Evolutionary conservation across 2,329 filamentous ascomycete genomes (phyloP).

Genomic region (Fusarium sp.): DNA sequence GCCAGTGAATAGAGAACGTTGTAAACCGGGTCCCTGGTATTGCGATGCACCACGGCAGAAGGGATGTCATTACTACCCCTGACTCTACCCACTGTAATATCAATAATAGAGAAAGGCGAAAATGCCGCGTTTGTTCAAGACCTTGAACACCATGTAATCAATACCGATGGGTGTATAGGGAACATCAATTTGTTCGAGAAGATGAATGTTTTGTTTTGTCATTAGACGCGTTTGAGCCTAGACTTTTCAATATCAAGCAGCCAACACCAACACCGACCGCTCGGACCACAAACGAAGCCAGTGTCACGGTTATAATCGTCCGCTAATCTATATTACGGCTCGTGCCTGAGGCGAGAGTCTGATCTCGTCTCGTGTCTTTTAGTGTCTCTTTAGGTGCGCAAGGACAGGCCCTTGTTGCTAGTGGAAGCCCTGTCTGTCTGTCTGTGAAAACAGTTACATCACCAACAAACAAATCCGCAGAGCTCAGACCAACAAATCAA

Average conservation of each 20-base stretch:
- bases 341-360: slow-evolving; percentile 21
- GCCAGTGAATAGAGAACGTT: background rate
- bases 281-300: slow-evolving; percentile 10
- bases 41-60: slow-evolving; percentile 8
- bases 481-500: slow-evolving; percentile 22
- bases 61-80: background rate
- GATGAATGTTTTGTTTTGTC: slow-evolving; percentile 1
- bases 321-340: slow-evolving; percentile 22
- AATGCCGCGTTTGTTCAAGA: background rate
- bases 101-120: background rate
- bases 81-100: slow-evolving; percentile 6
- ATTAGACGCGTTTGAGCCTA: slow-evolving; percentile 3
- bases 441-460: background rate
- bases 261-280: background rate
- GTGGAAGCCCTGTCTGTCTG: background rate
- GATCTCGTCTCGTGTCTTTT: background rate
- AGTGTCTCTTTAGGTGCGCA: background rate
- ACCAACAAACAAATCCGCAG: slow-evolving; percentile 4
- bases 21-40: slow-evolving; percentile 36
- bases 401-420: background rate
- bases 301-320: slow-evolving; percentile 14
- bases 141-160: background rate
- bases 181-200: background rate
- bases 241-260: background rate
- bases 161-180: background rate